Conservation (phyloP, 768 basidiomycete species). For the Suillus bovinus region DNA sequence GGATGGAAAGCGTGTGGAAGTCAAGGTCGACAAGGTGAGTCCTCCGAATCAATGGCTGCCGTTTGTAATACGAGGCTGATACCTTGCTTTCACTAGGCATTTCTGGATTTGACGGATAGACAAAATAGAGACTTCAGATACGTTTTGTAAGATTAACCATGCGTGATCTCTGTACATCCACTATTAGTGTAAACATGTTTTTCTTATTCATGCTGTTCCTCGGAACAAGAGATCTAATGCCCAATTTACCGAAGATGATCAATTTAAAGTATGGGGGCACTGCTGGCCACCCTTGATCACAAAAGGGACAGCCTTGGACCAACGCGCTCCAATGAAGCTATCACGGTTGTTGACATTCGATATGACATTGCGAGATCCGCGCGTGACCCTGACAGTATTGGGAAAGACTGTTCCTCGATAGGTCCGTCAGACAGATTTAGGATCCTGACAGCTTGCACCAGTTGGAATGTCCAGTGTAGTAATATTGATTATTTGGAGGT, state of each 20-base stretch:
- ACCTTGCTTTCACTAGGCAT: conserved; percentile 45
- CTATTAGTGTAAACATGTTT: not conserved
- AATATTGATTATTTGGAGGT: no score
- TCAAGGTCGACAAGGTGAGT: conserved; percentile 61
- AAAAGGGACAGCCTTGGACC: not conserved
- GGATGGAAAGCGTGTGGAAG: conserved; percentile 51
- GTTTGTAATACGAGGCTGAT: not conserved
- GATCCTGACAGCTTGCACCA: no score
- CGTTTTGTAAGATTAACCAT: conserved; percentile 45
- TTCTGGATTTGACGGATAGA: conserved; percentile 69
- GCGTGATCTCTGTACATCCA: not conserved
- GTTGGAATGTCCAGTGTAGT: no score
- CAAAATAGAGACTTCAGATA: conserved; percentile 77
- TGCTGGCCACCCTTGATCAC: not conserved
- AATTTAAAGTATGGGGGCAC: not conserved
- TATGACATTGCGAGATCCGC: no score
- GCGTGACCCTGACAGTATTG: no score
- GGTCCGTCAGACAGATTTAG: no score
- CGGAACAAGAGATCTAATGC: no score
- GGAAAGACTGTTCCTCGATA: no score
- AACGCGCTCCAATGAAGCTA: not conserved
- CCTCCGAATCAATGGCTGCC: no score
- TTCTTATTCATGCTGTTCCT: not conserved
- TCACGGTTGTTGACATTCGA: no score
- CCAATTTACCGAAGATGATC: not conserved